Conservation (phyloP, 768 basidiomycete genomes). For the Galerina marginata region DNA sequence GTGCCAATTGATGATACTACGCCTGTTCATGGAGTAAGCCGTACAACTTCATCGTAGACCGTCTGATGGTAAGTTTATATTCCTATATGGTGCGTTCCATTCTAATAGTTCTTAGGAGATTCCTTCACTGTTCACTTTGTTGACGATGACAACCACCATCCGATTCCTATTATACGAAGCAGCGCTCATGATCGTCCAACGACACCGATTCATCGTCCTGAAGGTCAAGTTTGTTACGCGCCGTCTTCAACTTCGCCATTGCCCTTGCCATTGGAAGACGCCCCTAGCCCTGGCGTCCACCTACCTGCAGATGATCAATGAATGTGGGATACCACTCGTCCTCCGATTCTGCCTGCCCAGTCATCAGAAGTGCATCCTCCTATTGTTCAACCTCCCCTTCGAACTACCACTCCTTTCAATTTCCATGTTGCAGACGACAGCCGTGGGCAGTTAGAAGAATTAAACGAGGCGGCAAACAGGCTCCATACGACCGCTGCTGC, state of each 20-base stretch:
- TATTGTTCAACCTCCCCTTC: conserved; percentile 29
- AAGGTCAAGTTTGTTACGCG: not conserved
- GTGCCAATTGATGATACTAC: conserved; percentile 23
- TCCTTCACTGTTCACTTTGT: too few relatives aligned
- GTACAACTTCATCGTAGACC: conserved; percentile 20
- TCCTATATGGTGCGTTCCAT: too few relatives aligned
- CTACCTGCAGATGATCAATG: too few relatives aligned
- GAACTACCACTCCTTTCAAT: conserved; percentile 44
- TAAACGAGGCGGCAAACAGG: conserved; percentile 60
- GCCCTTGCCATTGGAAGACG: too few relatives aligned
- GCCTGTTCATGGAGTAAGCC: conserved; percentile 1
- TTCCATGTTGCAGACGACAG: conserved; percentile 48
- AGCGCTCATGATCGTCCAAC: conserved; percentile 7
- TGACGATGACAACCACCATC: too few relatives aligned
- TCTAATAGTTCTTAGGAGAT: too few relatives aligned
- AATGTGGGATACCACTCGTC: too few relatives aligned
- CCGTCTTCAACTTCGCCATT: not conserved
- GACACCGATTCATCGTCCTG: not conserved
- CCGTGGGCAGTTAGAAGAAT: conserved; percentile 58
- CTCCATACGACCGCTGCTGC: conserved; percentile 53
- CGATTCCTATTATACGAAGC: not conserved
- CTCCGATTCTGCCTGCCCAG: not conserved
- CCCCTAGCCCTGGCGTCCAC: too few relatives aligned
- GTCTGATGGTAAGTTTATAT: conserved; percentile 16
- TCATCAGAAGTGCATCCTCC: conserved; percentile 5